Base-by-base conservation (phyloP, 805 yeast genomes). In the Scheffersomyces ergatensis region DNA sequence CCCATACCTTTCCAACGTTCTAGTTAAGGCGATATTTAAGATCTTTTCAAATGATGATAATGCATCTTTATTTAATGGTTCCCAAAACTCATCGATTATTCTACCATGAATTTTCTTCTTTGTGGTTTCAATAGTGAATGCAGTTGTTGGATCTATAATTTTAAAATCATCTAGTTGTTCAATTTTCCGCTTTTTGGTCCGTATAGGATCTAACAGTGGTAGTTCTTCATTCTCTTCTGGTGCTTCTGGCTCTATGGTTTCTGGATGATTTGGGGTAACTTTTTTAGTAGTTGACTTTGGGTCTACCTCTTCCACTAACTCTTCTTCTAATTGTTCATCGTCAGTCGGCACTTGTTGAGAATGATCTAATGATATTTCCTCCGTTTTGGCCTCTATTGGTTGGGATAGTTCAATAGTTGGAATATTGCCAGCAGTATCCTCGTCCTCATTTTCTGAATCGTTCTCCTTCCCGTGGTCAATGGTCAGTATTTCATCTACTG, bases 71-170 rank as follows among this genome's bases (percentile, higher is more conserved):
- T 54, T 57, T 13, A 65, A 38, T 1, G 62, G 58, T 37, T 56
- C 58, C 70, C 70, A 65, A 14, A 57, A 47, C 26, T 44, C 44
- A 18, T 62, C 65, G 11, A 63, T 60, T 3, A 57, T 15, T 29
- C 49, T 56, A 2, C 59, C 61, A 5, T 63, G 47, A 2, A 63
- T 46, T 31, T 42, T 40, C 31, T 45, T 42, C 27, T 44, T 44
- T 29, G 47, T 21, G 41, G 37, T 34, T 38, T 44, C 38, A 15
- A 29, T 31, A n/a, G 26, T 29, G 16, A 29, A 30, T 3, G 30
- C 17, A 5, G 18, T 23, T 11, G n/a, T 25, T 4, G 42, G 42
- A 19, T 39, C 42, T 15, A 39, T 34, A 9, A 39, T 39, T 11
- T 35, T 23, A 4, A 39, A 24, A 14, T 34, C 37, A 13, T 32